These are phyloP conservation scores for Suhomyces vadensis DNA, from an alignment of 805 yeast genomes.

Conservation along the genomic window DNA sequence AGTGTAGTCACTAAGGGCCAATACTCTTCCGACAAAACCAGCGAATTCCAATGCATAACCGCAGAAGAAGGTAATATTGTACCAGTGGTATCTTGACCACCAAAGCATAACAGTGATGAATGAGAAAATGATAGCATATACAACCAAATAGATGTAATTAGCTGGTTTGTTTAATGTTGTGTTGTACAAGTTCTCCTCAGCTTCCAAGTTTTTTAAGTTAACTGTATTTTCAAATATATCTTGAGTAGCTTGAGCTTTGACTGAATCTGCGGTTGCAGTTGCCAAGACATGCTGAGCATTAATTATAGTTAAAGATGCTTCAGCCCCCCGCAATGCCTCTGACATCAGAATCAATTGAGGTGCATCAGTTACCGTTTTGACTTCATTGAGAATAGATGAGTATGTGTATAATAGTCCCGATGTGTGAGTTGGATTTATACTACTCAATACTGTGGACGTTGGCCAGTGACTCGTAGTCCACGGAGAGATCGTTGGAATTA, in stretches of 20 bases:
- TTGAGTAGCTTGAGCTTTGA: conserved; percentile 32
- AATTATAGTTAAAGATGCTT: conserved; percentile 37
- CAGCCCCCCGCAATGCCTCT: conserved; percentile 31
- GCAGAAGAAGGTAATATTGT: conserved; percentile 35
- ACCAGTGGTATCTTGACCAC: conserved; percentile 42
- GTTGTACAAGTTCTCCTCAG: conserved; percentile 30
- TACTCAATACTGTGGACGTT: conserved; percentile 29
- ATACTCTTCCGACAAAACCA: conserved; percentile 41
- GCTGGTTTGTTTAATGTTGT: conserved; percentile 28
- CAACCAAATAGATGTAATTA: conserved; percentile 31
- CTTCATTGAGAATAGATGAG: conserved; percentile 18
- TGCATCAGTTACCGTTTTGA: conserved; percentile 23
- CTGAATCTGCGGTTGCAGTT: conserved; percentile 35
- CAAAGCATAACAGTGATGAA: conserved; percentile 28
- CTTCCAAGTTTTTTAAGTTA: conserved; percentile 30
- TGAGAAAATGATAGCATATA: conserved; percentile 26
- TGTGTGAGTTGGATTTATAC: conserved; percentile 26
- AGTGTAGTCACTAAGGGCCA: conserved; percentile 27
- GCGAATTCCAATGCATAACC: conserved; percentile 38
- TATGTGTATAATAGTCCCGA: conserved; percentile 20
- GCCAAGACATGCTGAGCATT: conserved; percentile 37
- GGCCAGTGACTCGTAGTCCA: conserved; percentile 31
- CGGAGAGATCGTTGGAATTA: conserved; percentile 6
- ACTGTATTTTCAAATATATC: conserved; percentile 34
- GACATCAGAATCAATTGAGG: conserved; percentile 24